Evolutionary conservation across 768 basidiomycete genomes (phyloP).

Genomic region (Suillus variegatus): DNA sequence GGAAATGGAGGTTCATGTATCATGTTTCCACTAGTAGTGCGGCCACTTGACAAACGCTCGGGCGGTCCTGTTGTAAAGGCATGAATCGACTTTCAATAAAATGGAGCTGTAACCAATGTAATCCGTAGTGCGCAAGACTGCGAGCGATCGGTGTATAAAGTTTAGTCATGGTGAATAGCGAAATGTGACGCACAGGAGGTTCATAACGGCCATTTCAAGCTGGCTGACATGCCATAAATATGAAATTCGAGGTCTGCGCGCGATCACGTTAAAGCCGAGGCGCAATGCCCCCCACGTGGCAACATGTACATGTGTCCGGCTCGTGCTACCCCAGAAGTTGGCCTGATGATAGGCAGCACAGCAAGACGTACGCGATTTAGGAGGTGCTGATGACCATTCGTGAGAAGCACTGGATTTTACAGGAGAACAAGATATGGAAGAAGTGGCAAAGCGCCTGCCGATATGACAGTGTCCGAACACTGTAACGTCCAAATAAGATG

Average conservation of each 20-base stretch:
- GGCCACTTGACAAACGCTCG: background rate
- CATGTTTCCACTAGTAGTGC: background rate
- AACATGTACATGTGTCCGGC: background rate
- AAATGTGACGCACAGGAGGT: slow-evolving; percentile 1
- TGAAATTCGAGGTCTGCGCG: background rate
- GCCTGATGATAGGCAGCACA: background rate
- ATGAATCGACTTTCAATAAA: background rate
- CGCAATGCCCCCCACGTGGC: background rate
- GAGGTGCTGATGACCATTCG: background rate
- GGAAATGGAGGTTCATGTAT: background rate
- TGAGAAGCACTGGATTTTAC: background rate
- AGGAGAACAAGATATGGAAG: background rate
- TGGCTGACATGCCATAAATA: background rate
- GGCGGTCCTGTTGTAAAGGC: background rate
- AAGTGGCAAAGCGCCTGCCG: background rate
- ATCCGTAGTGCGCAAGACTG: background rate
- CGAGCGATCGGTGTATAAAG: background rate
- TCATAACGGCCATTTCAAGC: background rate
- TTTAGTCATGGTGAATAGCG: background rate
- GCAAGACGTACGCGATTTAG: background rate
- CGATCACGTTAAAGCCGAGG: background rate
- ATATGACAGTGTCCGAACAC: background rate
- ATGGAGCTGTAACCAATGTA: background rate
- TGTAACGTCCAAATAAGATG: background rate
- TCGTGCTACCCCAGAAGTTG: background rate